Base-by-base conservation (phyloP, 2,329 filamentous ascomycete genomes). In the Aspergillus glaucus region DNA sequence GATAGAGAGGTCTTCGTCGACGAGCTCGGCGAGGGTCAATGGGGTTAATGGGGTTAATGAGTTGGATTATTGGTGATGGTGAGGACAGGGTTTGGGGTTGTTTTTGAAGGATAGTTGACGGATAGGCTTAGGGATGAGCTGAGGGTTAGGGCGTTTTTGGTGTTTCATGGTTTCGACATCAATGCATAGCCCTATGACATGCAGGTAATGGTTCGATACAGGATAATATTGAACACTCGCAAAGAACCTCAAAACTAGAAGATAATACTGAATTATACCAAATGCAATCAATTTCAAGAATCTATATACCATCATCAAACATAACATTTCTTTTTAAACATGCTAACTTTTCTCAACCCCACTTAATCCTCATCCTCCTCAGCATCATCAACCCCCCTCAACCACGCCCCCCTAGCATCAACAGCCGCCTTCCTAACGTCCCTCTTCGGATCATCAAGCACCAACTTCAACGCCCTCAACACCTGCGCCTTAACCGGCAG, bases 361-460 rank as follows among this genome's bases (percentile, higher is more conserved):
- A 44, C 50, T 59, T 59, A 69, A 39, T 81, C 78, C 40, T 82
- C 80, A 19, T 79, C 78, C 21, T 75, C 71, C 46, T 80, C 77
- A 47, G 78, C 79, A 61, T 84, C 80, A 59, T 81, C 80, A 40
- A 83, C 69, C 12, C 63, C 61, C 49, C 75, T 73, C 46, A 83
- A 62, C 82, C 82, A 85, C 48, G 73, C 78, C n/a, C 71, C 75
- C 45, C 80, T 67, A 53, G 81, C 82, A 67, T 76, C 77, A 22
- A 85, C 81, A 12, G 81, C 82, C 50, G 80, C 79, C 53, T 79
- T 77, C 39, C 83, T 73, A 8, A 86, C 83, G 60, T 76, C 75
- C 52, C 83, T 70, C 68, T 81, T 85, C 28, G 71, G 70, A 65
- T 86, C 83, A 68, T 86, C 83, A 54, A 86, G 60, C 22, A 79